These are phyloP conservation scores for Scleroderma bovista DNA, from an alignment of 768 basidiomycete genomes.

Conservation along the genomic window DNA sequence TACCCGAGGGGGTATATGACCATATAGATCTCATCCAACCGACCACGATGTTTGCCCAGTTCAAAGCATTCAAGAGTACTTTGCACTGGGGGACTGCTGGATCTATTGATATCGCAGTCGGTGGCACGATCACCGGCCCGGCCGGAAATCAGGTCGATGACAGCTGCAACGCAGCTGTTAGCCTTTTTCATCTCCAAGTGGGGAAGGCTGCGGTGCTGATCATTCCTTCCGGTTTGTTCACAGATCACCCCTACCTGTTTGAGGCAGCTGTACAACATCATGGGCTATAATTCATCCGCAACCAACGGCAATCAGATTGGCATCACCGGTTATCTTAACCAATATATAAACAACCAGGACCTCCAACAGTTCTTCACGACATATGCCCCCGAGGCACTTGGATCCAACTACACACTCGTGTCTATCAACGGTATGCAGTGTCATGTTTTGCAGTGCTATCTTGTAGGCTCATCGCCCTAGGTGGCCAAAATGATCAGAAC, in stretches of 20 bases:
- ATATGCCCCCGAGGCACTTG: conserved; percentile 43
- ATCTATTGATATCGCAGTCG: not conserved
- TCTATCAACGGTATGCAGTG: conserved; percentile 48
- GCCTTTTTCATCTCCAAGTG: not conserved
- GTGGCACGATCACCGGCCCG: conserved; percentile 19
- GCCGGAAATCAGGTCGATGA: conserved; percentile 39
- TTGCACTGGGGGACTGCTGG: conserved; percentile 25
- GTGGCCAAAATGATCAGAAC: conserved; percentile 56
- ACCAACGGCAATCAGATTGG: conserved; percentile 46
- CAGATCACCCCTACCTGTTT: conserved; percentile 49
- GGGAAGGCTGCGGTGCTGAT: conserved; percentile 3
- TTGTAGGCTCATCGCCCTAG: conserved; percentile 28
- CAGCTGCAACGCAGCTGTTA: conserved; percentile 39
- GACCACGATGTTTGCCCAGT: conserved; percentile 59
- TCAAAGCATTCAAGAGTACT: conserved; percentile 38
- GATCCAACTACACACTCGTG: conserved; percentile 46
- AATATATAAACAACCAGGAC: conserved; percentile 51
- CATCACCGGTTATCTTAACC: conserved; percentile 47
- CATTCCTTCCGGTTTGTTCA: not conserved
- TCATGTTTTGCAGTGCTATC: not conserved
- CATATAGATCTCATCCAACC: conserved; percentile 70
- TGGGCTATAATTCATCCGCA: conserved; percentile 39
- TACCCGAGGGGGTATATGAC: conserved; percentile 51
- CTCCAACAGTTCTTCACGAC: conserved; percentile 46
- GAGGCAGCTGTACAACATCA: conserved; percentile 50